Conservation (phyloP, 495 filamentous ascomycete genomes). For the Lentithecium fluviatile region DNA sequence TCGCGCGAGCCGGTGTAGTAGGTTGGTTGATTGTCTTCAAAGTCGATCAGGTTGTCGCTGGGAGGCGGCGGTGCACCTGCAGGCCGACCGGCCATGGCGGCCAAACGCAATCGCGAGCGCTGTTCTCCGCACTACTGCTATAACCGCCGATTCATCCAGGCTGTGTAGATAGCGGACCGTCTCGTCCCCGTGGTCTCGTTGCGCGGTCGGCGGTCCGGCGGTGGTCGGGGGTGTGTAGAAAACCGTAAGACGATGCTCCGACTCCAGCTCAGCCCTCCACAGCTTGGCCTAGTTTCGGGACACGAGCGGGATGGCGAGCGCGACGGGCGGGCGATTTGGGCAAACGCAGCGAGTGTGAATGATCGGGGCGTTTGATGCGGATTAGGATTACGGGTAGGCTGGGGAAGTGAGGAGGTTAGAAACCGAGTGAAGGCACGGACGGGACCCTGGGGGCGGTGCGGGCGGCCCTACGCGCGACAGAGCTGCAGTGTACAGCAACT, state of each 20-base stretch:
- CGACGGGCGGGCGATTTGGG: neutral
- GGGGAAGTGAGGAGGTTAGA: conserved; percentile 1
- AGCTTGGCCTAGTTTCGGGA: conserved; percentile 30
- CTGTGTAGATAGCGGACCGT: neutral
- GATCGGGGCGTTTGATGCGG: neutral
- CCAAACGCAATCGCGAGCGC: conserved; percentile 13
- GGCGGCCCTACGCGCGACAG: conserved; percentile 6
- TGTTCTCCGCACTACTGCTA: conserved; percentile 14
- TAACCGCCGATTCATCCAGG: conserved; percentile 18
- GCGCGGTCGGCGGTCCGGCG: conserved; percentile 3
- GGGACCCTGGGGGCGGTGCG: conserved; percentile 19
- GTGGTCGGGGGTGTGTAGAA: conserved; percentile 9
- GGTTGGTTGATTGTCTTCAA: conserved; percentile 65
- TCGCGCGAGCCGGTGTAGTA: conserved; percentile 72
- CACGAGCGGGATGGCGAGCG: neutral
- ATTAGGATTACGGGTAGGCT: neutral
- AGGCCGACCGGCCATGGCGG: conserved; percentile 67
- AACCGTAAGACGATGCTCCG: neutral
- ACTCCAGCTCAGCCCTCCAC: conserved; percentile 28
- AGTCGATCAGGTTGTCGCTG: conserved; percentile 69
- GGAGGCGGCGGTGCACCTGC: conserved; percentile 53
- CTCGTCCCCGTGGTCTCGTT: neutral
- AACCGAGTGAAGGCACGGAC: conserved; percentile 7
- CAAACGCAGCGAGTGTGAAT: neutral
- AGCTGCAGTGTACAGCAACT: conserved; percentile 17